phyloP scores from a whole-genome alignment of 2,329 filamentous ascomycete species.

The Dissoconium aciculare region DNA sequence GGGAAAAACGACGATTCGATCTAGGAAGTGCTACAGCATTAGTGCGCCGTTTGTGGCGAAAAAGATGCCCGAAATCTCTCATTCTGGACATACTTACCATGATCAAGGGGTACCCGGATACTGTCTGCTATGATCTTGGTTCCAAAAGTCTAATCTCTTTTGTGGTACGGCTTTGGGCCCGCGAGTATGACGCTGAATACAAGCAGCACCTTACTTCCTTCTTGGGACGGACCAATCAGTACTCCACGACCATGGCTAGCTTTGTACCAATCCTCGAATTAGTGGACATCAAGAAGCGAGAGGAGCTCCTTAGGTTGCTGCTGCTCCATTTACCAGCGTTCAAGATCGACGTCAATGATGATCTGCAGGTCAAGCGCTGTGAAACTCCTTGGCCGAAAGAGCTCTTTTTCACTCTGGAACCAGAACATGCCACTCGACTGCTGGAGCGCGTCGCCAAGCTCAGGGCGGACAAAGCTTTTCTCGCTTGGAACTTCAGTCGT shows the following conservation, averaged over 20 bases:
- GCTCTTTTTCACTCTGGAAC: constrained; percentile 3
- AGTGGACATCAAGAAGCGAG: constrained; percentile 1
- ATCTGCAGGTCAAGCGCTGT: constrained; percentile 5
- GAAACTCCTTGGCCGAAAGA: background rate
- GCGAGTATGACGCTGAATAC: background rate
- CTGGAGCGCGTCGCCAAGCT: constrained; percentile 6
- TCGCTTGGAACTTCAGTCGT: background rate
- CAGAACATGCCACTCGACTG: constrained; percentile 1
- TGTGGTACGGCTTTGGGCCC: background rate
- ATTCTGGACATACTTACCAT: too few species aligned
- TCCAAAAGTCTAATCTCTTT: background rate
- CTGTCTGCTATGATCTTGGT: too few species aligned
- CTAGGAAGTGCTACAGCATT: too few species aligned
- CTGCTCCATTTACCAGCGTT: constrained; percentile 3
- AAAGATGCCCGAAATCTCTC: too few species aligned
- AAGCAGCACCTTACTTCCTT: too few species aligned
- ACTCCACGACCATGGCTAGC: constrained; percentile 1
- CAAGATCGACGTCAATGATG: constrained; percentile 7
- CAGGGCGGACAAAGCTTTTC: constrained; percentile 1
- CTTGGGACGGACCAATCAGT: constrained; percentile 1
- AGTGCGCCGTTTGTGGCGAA: background rate
- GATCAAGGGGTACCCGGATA: too few species aligned
- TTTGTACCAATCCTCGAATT: constrained; percentile 1
- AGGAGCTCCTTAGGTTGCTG: constrained; percentile 4
- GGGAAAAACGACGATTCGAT: too few species aligned